Base-by-base conservation (phyloP, 495 filamentous ascomycete species). In the Staphylotrichum longicolle region DNA sequence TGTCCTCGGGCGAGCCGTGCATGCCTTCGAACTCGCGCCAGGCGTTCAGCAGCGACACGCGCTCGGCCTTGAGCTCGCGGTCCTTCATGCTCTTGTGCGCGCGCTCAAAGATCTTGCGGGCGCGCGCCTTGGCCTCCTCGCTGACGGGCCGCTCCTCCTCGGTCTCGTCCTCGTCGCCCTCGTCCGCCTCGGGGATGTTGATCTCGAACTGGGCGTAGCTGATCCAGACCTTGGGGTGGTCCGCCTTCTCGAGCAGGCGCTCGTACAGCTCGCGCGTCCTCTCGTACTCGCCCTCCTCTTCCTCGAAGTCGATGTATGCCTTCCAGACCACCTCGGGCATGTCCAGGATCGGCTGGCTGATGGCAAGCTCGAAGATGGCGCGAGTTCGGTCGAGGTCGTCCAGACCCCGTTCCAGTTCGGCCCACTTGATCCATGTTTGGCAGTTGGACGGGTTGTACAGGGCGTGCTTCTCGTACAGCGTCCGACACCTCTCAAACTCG, bases 271-370 rank as follows among this genome's bases (percentile, higher is more conserved):
- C 72, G 49, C 94, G 81, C 2, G 91, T 87, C 39, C 85, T 80
- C 37, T 90, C 91, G 74, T 91, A 96, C 73, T 97, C 91, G 57
- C 87, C 88, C 71, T 93, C 88, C 62, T 95, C 89, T 69, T 96
- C 93, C 74, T 98, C 95, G 68, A 98, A 98, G 75, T 98, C 93
- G 68, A 98, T 97, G 71, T 96, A 98, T 3, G 90, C 85, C 75
- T 96, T 96, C 94, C 94, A 98, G 10, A 98, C 76, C 59, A 96
- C 76, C 75, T 98, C 94, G 5, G 94, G 94, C 94, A 98, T 98
- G 71, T 98, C 95, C n/a, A 98, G 77, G 6, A 83, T 79, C 15
- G 87, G 81, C 73, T 97, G 91, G 37, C 84, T 81, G 64, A 97
- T 87, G 12, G 90, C 93, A 10, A 98, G 80, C 74, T 97, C 95